phyloP scores from a whole-genome alignment of 441 rosid genomes.

The Rhodomyrtus psidioides region DNA sequence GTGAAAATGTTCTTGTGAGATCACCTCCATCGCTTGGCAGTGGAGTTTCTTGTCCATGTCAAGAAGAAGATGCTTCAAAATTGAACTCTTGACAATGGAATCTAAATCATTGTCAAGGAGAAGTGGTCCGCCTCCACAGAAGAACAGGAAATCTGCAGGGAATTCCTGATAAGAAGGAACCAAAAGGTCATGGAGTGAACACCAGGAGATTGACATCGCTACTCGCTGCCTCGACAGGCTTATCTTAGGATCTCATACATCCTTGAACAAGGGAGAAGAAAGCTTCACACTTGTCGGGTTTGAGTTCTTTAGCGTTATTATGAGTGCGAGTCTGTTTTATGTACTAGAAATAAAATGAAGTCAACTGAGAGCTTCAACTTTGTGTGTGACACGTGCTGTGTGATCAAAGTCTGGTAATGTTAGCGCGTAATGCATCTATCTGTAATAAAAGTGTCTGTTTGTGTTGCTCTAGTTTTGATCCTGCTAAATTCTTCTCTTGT shows the following conservation, averaged over 20 bases:
- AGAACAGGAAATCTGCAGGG: background rate
- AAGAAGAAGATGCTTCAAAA: background rate
- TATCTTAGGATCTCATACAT: background rate
- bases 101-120: background rate
- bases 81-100: background rate
- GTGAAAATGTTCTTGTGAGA: background rate
- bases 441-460: background rate
- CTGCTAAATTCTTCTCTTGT: background rate
- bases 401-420: background rate
- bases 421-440: background rate
- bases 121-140: background rate
- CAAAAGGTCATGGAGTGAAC: background rate
- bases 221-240: background rate
- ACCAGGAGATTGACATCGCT: background rate
- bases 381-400: background rate
- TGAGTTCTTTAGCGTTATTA: background rate
- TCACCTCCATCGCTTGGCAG: background rate
- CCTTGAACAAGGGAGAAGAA: background rate
- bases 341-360: background rate
- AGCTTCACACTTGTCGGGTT: background rate
- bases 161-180: background rate
- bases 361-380: background rate
- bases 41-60: background rate
- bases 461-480: background rate
- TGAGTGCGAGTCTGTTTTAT: background rate